Percentiles rank a stretch among this genome's conserved stretches.
These are phyloP conservation scores for Juncus effusus DNA, from an alignment of 176 grass and related monocot genomes.

Conservation along the genomic window DNA sequence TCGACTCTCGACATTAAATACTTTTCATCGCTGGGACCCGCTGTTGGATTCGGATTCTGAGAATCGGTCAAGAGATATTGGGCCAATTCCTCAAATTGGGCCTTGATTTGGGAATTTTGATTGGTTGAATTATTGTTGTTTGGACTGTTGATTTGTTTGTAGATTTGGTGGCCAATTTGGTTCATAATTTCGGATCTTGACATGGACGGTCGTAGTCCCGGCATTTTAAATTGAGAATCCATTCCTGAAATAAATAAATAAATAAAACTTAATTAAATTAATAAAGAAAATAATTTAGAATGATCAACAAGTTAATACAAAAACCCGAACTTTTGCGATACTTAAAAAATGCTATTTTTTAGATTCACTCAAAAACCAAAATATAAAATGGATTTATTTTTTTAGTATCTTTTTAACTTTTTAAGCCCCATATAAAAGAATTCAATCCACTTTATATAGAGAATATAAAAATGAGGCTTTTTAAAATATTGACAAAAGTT, in stretches of 20 bases:
- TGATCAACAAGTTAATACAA: background rate
- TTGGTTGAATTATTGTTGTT: constrained; percentile 23
- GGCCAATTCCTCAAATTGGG: constrained; percentile 48
- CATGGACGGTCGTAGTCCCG: constrained; percentile 44
- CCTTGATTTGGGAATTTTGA: constrained; percentile 20
- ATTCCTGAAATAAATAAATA: too few relatives aligned
- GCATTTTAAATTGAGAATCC: constrained; percentile 34
- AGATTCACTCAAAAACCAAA: too few relatives aligned
- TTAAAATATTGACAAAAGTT: too few relatives aligned
- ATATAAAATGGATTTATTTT: too few relatives aligned
- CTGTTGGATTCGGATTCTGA: constrained; percentile 25
- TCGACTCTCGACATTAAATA: constrained; percentile 77
- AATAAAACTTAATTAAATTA: constrained; percentile 9
- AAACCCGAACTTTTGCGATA: too few relatives aligned
- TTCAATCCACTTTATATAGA: too few relatives aligned
- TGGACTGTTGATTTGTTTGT: constrained; percentile 45
- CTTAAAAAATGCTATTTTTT: too few relatives aligned
- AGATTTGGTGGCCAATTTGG: constrained; percentile 50
- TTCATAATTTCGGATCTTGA: constrained; percentile 57
- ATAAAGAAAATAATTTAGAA: background rate
- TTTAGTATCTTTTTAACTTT: too few relatives aligned
- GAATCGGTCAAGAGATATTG: constrained; percentile 52
- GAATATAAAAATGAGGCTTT: too few relatives aligned
- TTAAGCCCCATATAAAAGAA: too few relatives aligned
- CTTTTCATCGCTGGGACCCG: constrained; percentile 40